Base-by-base conservation (phyloP, 148 eudicot species). In the Cornus kousa region DNA sequence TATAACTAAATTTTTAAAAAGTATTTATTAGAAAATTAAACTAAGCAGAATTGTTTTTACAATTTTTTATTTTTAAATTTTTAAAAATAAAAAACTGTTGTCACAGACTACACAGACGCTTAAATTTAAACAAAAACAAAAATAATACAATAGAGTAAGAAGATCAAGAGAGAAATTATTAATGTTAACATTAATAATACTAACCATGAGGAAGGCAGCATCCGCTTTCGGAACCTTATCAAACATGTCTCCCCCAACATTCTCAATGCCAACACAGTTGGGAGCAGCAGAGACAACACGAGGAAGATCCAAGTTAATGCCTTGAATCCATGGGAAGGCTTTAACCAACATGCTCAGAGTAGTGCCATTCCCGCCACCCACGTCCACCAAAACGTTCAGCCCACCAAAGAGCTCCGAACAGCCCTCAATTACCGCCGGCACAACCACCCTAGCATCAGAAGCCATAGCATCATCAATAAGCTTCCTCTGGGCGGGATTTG, bases 331-430 rank as follows among this genome's bases (percentile, higher is more conserved):
- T 48, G 94, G 91, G 69, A 35, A 88, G 0, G 83, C 88, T 82
- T 87, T 74, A 3, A 91, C 89, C 66, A 90, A 72, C 76, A 80
- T 24, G n/a, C 77, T 50, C 66, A 87, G 67, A 3, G 89, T 55
- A 0, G 90, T 87, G 12, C 95, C 98, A 81, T 89, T 79, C 0
- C 96, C 98, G 7, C 98, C 98, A 0, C 96, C 94, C 0, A 94
- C 98, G 74, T 92, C 98, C 43, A 94, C 98, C 81, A 94, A 39
- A 0, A 81, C 59, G 9, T 43, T 22, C 28, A 94, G 70, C 31
- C 89, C 93, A 4, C 81, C 46, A 12, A 94, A 89, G 69, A 85
- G 76, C 40, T 74, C 78, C n/a, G 88, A 87, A 48, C 83, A 88
- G 13, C 68, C 82, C 1, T 86, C 83, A 22, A 90, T 40, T 31